Evolutionary conservation across 495 filamentous ascomycete species (phyloP), one percentile per base, ranked within the genome.

Genomic region (Daldinia grandis): DNA sequence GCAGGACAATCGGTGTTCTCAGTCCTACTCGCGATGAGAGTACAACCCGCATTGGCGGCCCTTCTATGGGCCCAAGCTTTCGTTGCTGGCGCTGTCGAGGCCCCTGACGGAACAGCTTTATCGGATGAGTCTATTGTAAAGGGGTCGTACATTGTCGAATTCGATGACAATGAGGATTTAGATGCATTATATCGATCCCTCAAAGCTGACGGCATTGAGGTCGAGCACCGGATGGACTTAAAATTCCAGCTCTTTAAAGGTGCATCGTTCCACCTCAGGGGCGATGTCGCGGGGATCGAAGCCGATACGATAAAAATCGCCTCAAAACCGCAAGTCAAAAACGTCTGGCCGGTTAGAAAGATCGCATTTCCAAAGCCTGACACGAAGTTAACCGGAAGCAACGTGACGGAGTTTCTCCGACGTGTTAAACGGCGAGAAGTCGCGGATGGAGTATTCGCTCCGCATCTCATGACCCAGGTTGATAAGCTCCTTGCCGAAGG

Each of bases 401-500:
- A 17, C n/a, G 15, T 40, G 38, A 40, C 38, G 38, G 38, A 40
- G 38, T 40, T 40, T 9, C 38, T 40, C 38, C 38, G n/a, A 40
- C 38, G 38, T 40, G n/a, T 40, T 40, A 40, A 40, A 17, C 38
- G 38, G 8, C 38, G 6, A 40, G 38, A 40, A 17, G 4, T 17
- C 15, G 5, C 5, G n/a, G 6, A 17, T 17, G 38, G 6, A n/a
- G 7, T 40, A 17, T 40, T 40, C 38, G 8, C 38, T 17, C 38
- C 38, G 5, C 38, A 40, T 3, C 38, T 40, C n/a, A 68, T 69
- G 58, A 73, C 70, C 21, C 66, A 69, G 12, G 70, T 73, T 28
- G 70, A 73, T 21, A 60, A 57, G 56, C 64, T 73, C 19, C 60
- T 40, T 2, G 60, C 58, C 3, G 66, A 69, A 35, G 66, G 70